Evolutionary conservation across 2,329 filamentous ascomycete species (phyloP).

Genomic region (Penicillium olsonii): DNA sequence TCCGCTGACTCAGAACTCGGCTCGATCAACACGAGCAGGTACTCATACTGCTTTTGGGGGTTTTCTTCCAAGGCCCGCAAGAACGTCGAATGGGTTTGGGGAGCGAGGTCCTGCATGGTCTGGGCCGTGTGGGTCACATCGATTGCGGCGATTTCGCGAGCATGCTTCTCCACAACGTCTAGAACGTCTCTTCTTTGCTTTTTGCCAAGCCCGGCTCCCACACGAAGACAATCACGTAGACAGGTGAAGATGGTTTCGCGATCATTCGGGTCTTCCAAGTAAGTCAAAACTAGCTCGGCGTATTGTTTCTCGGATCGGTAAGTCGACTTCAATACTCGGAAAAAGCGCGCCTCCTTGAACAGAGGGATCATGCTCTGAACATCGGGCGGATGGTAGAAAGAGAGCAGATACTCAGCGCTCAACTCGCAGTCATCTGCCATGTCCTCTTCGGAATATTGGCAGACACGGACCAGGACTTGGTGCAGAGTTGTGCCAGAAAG

Average conservation of each 20-base stretch:
- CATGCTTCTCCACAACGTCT: conserved; percentile 64
- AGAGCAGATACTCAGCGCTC: conserved; percentile 94
- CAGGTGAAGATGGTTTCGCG: conserved; percentile 75
- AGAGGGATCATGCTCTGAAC: conserved; percentile 72
- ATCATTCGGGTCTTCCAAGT: conserved; percentile 82
- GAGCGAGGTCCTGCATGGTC: conserved; percentile 62
- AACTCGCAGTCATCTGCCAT: conserved; percentile 92
- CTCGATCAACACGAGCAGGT: conserved; percentile 76
- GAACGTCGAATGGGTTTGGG: conserved; percentile 67
- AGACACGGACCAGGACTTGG: conserved; percentile 77
- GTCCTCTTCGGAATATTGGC: conserved; percentile 76
- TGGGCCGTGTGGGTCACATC: conserved; percentile 66
- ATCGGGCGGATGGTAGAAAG: conserved; percentile 87
- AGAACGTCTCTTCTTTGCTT: conserved; percentile 75
- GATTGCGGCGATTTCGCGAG: conserved; percentile 66
- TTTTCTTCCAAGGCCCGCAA: conserved; percentile 63
- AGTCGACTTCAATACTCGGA: conserved; percentile 85
- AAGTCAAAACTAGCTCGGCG: conserved; percentile 73
- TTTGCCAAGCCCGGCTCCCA: conserved; percentile 62
- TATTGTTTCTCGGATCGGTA: conserved; percentile 81
- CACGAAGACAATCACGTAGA: conserved; percentile 71
- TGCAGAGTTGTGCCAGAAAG: conserved; percentile 84
- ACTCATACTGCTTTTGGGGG: conserved; percentile 70
- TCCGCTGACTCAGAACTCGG: conserved; percentile 47
- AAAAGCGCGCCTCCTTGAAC: conserved; percentile 80